These are phyloP conservation scores for Dunaliella sp. DNA, from an alignment of 139 green algal genomes.

Conservation along the genomic window DNA sequence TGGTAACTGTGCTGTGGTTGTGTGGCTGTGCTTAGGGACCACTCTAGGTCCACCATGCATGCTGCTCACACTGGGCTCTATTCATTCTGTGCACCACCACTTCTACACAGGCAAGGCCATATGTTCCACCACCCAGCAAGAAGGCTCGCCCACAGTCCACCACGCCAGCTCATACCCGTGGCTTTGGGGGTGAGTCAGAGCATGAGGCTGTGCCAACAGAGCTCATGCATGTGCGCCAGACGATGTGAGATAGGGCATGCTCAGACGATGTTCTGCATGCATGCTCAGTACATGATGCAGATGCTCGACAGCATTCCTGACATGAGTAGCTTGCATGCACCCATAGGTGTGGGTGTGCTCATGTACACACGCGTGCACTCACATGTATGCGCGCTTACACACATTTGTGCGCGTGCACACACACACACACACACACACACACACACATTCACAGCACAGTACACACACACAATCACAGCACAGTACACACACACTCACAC, in stretches of 20 bases:
- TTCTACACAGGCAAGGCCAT: not conserved
- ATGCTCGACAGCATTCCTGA: not conserved
- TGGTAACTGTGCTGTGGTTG: not conserved
- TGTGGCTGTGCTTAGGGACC: not conserved
- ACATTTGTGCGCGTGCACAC: not conserved
- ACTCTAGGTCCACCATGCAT: too few relatives aligned
- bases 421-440: not conserved
- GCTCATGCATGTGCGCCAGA: too few relatives aligned
- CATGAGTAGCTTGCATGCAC: not conserved
- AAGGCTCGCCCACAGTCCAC: not conserved
- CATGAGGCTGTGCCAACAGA: too few relatives aligned
- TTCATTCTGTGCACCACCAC: not conserved
- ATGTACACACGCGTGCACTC: not conserved
- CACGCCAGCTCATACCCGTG: not conserved
- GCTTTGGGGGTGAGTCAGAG: not conserved
- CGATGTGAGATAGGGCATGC: not conserved
- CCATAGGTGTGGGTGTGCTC: not conserved
- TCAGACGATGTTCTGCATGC: not conserved
- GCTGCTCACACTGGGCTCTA: not conserved
- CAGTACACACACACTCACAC: not conserved
- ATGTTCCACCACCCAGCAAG: not conserved
- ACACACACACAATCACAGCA: not conserved
- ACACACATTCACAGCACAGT: not conserved
- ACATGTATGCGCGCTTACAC: not conserved
- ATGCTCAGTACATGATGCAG: not conserved